Conservation (phyloP, 73 alveolate genomes). For the Paramecium tetraurelia region DNA sequence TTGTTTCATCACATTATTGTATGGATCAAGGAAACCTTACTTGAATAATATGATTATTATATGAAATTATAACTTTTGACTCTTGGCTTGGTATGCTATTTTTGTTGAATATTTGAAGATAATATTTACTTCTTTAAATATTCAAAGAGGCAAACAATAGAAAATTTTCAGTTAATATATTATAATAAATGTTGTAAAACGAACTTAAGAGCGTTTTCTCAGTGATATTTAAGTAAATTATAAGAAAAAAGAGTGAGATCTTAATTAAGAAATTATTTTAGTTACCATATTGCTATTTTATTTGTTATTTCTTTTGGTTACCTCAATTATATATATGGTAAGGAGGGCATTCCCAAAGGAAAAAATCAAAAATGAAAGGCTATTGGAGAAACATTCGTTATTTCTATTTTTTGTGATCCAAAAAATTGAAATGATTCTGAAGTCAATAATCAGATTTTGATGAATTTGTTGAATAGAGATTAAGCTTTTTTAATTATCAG, state of each 20-base stretch:
- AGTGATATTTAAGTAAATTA: background rate
- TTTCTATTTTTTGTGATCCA: background rate
- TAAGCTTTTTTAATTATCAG: background rate
- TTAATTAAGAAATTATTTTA: background rate
- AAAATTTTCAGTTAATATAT: background rate
- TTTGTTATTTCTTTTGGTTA: background rate
- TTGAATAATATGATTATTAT: too few relatives aligned
- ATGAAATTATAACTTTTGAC: background rate
- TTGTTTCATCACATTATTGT: background rate
- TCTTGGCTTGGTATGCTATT: background rate
- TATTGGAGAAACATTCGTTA: background rate
- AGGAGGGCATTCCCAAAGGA: background rate
- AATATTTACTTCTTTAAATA: too few relatives aligned
- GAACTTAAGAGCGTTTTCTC: background rate
- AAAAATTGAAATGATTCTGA: background rate
- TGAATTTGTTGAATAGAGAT: background rate
- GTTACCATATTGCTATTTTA: background rate
- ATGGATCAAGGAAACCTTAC: background rate
- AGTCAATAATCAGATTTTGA: background rate
- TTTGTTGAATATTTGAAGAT: background rate
- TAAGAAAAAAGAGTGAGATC: background rate
- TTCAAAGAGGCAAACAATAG: background rate
- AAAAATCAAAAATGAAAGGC: background rate
- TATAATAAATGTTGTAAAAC: too few relatives aligned
- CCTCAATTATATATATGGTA: background rate